A percentile compares a stretch with the other conserved stretches of the same genome.
These are phyloP conservation scores for Chenopodium formosanum DNA, from an alignment of 148 eudicot genomes.

Conservation along the genomic window DNA sequence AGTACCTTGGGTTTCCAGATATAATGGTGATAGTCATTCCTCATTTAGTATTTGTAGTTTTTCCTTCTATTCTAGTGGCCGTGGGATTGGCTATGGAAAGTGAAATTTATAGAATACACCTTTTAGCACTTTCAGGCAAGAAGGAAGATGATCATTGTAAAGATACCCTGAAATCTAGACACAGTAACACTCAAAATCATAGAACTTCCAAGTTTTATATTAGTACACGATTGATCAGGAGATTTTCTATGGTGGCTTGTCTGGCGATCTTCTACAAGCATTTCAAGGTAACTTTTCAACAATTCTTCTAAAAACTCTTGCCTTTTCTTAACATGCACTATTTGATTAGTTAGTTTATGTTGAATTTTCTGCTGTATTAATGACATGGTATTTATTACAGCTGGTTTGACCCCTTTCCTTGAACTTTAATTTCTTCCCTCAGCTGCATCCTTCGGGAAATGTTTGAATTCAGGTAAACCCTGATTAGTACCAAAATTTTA, in stretches of 20 bases:
- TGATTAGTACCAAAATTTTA: too few relatives aligned
- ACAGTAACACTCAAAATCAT: slow-evolving; percentile 12
- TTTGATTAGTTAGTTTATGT: background rate
- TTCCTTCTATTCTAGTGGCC: slow-evolving; percentile 53
- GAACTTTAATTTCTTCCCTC: background rate
- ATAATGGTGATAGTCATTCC: slow-evolving; percentile 81
- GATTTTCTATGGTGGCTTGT: slow-evolving; percentile 46
- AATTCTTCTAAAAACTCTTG: background rate
- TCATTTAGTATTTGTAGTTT: slow-evolving; percentile 66
- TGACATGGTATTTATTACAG: background rate
- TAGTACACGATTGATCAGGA: slow-evolving; percentile 53
- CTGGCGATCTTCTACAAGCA: slow-evolving; percentile 70
- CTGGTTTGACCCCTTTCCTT: background rate
- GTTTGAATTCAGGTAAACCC: too few relatives aligned
- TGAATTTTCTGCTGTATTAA: background rate
- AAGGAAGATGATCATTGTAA: slow-evolving; percentile 56
- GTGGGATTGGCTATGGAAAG: slow-evolving; percentile 60
- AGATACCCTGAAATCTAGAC: slow-evolving; percentile 17
- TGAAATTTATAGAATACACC: slow-evolving; percentile 46
- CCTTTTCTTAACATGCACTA: background rate
- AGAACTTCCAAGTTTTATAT: slow-evolving; percentile 16
- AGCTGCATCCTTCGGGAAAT: background rate
- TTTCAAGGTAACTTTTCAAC: slow-evolving; percentile 53
- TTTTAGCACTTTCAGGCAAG: slow-evolving; percentile 58
- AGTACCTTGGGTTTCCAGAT: slow-evolving; percentile 74